A percentile compares a stretch with the other conserved stretches of the same genome.
Evolutionary conservation across 1,284 basidiomycete genomes (phyloP).

Genomic region (Cryptococcus sp.): DNA sequence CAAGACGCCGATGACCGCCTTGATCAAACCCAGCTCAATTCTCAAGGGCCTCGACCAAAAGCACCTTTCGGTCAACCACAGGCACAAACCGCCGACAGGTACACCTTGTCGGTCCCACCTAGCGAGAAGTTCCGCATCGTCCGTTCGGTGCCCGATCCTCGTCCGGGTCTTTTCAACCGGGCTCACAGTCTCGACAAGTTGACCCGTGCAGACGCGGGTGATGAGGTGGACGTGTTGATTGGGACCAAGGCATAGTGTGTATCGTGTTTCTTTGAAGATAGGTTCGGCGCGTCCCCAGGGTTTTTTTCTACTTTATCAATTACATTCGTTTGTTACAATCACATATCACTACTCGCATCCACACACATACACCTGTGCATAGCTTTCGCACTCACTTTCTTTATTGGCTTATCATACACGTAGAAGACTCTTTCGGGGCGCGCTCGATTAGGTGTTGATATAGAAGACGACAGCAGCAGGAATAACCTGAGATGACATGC

Average conservation of each 20-base stretch:
- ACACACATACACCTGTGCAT: constrained; percentile 2
- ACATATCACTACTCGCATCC: constrained; percentile 6
- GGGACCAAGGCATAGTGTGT: constrained; percentile 18
- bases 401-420: background rate
- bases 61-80: constrained; percentile 47
- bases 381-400: constrained; percentile 1
- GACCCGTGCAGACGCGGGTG: constrained; percentile 28
- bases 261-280: constrained; percentile 1
- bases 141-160: constrained; percentile 42
- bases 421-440: background rate
- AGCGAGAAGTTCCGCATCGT: constrained; percentile 49
- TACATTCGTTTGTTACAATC: constrained; percentile 4
- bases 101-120: constrained; percentile 48
- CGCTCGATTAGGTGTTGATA: no score
- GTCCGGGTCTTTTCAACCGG: constrained; percentile 40
- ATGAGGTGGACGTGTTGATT: constrained; percentile 33
- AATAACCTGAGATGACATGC: no score
- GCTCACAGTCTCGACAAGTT: constrained; percentile 20
- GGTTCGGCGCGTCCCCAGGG: background rate
- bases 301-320: background rate
- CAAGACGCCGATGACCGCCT: constrained; percentile 27
- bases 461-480: no score
- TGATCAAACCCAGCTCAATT: constrained; percentile 41
- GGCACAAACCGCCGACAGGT: constrained; percentile 45
- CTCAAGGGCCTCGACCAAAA: constrained; percentile 36